Conservation (phyloP, 441 rosid genomes). For the Adansonia rubrostipa region DNA sequence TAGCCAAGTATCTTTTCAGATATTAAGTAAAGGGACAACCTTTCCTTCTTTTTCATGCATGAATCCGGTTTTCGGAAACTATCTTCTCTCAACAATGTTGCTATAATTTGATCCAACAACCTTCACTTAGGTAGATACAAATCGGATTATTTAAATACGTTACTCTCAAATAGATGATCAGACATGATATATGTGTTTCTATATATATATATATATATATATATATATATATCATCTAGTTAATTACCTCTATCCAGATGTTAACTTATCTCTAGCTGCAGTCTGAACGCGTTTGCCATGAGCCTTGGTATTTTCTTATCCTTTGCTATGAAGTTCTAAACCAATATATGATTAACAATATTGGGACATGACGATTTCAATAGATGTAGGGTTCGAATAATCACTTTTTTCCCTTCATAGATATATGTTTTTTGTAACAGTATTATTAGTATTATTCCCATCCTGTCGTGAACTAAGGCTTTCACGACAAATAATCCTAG, state of each 20-base stretch:
- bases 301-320: not conserved
- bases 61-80: not conserved
- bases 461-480: conserved; percentile 10
- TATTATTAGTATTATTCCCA: not conserved
- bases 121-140: not conserved
- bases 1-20: not conserved
- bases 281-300: not conserved
- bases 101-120: not conserved
- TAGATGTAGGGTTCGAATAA: no score
- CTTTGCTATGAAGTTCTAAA: not conserved
- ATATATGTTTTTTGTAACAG: no score
- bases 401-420: no score
- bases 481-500: not conserved
- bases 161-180: not conserved
- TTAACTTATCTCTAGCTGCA: not conserved
- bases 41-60: not conserved
- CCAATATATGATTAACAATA: no score
- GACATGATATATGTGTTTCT: not conserved
- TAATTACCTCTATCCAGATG: not conserved
- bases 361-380: no score
- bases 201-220: no score
- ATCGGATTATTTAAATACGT: not conserved
- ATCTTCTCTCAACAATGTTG: not conserved
- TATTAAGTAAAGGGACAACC: not conserved
- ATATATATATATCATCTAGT: no score